phyloP scores from a whole-genome alignment of 2,329 filamentous ascomycete species.

The Colletotrichum destructivum region DNA sequence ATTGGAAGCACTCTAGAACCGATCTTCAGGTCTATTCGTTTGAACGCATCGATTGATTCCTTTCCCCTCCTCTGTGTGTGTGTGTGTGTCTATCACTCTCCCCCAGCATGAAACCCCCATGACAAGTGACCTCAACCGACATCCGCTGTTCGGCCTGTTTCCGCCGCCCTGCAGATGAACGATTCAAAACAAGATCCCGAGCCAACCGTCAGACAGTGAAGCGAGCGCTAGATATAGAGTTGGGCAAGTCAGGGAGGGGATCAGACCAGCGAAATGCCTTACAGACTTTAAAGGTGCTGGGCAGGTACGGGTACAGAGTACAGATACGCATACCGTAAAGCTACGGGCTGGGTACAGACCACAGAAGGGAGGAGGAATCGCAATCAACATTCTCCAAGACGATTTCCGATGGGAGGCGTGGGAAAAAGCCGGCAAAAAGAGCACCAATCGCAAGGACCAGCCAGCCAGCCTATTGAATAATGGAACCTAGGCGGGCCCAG shows the following conservation, averaged over 20 bases:
- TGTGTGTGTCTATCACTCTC: no score
- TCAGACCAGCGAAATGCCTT: slow-evolving; percentile 8
- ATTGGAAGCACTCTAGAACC: slow-evolving; percentile 36
- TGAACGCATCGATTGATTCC: neutral
- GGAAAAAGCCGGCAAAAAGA: slow-evolving; percentile 35
- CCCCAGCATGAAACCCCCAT: slow-evolving; percentile 14
- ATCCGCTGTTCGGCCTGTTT: slow-evolving; percentile 20
- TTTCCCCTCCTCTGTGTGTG: neutral
- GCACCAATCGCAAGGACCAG: slow-evolving; percentile 30
- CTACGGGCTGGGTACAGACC: slow-evolving; percentile 4
- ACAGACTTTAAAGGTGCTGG: neutral
- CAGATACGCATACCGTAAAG: slow-evolving; percentile 22
- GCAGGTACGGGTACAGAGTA: neutral
- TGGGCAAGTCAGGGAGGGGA: slow-evolving; percentile 5
- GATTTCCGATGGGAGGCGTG: slow-evolving; percentile 12
- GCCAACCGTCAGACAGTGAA: neutral
- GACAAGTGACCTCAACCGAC: slow-evolving; percentile 2
- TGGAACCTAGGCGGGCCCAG: slow-evolving; percentile 8
- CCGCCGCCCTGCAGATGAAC: neutral
- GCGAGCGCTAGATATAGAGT: slow-evolving; percentile 26
- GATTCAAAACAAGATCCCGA: neutral
- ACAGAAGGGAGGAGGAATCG: neutral
- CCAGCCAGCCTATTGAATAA: slow-evolving; percentile 6
- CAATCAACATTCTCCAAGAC: neutral
- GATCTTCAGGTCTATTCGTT: slow-evolving; percentile 21